phyloP scores from a whole-genome alignment of 2,329 filamentous ascomycete species.

The Clarireedia monteithiana region DNA sequence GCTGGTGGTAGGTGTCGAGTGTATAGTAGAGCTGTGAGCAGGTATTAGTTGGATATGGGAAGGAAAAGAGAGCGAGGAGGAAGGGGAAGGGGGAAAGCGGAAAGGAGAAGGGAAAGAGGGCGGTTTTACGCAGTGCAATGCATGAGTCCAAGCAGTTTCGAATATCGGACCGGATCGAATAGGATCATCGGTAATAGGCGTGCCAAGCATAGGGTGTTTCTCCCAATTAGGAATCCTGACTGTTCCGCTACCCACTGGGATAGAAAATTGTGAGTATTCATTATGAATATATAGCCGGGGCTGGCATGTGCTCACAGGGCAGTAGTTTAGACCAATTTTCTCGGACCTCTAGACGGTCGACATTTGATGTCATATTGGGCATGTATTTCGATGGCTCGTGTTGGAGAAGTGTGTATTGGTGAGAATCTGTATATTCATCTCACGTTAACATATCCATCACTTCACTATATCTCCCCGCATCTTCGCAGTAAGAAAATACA shows the following conservation, averaged over 20 bases:
- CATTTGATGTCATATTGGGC: conserved; percentile 28
- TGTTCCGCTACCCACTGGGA: conserved; percentile 27
- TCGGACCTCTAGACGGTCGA: conserved; percentile 26
- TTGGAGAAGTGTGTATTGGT: conserved; percentile 26
- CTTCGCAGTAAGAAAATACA: conserved; percentile 5
- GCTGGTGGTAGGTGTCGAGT: conserved; percentile 30
- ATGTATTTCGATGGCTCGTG: conserved; percentile 26
- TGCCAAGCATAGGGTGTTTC: conserved; percentile 27
- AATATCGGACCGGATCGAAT: conserved; percentile 26
- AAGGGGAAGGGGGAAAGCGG: background rate
- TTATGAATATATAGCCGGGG: too few species aligned
- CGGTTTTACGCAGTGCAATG: conserved; percentile 26
- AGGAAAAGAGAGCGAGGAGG: background rate
- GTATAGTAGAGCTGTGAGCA: conserved; percentile 24
- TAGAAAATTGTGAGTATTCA: background rate
- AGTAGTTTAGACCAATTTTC: conserved; percentile 30
- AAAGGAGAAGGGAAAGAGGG: too few species aligned
- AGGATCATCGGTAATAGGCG: conserved; percentile 28
- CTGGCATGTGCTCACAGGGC: conserved; percentile 20
- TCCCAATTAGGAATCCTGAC: conserved; percentile 27
- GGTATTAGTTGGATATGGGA: background rate
- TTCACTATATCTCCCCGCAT: background rate
- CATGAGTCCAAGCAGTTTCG: conserved; percentile 31
- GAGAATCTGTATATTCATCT: conserved; percentile 13
- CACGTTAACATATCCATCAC: background rate